Evolutionary conservation across 2,329 filamentous ascomycete species (phyloP), one percentile per base, ranked within the genome.

Genomic region (Lasiodiplodia gonubiensis): DNA sequence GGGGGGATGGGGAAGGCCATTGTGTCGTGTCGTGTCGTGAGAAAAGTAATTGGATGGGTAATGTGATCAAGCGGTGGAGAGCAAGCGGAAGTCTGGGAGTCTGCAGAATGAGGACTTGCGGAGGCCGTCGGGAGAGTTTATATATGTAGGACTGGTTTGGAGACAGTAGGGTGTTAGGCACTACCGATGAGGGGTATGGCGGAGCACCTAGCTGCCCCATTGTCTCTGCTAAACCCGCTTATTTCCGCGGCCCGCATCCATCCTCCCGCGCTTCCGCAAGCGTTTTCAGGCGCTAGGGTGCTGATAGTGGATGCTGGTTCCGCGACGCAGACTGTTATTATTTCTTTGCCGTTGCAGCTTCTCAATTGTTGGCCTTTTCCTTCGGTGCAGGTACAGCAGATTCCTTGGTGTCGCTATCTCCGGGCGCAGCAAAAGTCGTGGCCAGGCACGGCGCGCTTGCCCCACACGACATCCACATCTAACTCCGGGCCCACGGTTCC

Each of bases 1-100:
- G 73, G 73, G 4, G 67, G 39, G 18, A 68, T 66, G 55, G 73
- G 73, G 60, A 79, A 79, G 37, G 64, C 64, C 64, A 66, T 66
- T 25, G 16, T 33, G 23, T 49, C 51, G 16, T 37, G 35, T 30
- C 27, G 27, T n/a, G n/a, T n/a, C n/a, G n/a, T n/a, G n/a, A n/a
- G 23, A 27, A 25, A 16, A 16, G 42, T 27, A 48, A n/a, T 23
- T 18, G 16, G 3, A 27, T 16, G 16, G 12, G 37, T 21, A 21
- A 18, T 37, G 53, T 11, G 27, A 16, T 25, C 8, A 14, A 6
- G 52, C 16, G 27, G 27, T 7, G 14, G 23, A 8, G 52, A 39
- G 30, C 4, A 10, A 2, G 35, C n/a, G 10, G 21, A 21, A 25
- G 33, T 11, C 10, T 55, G 53, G 21, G 18, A 25, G 53, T 14